Conservation (phyloP, 176 grass and related monocot genomes). For the Aechmea fasciata region DNA sequence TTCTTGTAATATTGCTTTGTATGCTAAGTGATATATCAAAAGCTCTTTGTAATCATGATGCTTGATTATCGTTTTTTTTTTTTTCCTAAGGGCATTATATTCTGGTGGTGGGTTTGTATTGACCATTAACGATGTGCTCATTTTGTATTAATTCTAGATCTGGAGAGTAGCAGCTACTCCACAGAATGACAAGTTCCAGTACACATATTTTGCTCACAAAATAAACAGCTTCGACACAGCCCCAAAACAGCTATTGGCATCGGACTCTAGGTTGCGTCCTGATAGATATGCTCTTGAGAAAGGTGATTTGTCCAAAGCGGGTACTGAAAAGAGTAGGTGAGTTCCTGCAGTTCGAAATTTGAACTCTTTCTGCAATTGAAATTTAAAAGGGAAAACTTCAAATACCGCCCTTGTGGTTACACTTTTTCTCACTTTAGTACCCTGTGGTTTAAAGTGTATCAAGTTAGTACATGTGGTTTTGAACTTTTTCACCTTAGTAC, state of each 20-base stretch:
- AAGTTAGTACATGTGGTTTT: too few species aligned
- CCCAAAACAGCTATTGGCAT: slow-evolving; percentile 69
- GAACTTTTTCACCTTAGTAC: too few species aligned
- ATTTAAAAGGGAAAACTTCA: too few species aligned
- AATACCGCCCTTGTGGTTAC: too few species aligned
- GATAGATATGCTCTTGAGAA: slow-evolving; percentile 88
- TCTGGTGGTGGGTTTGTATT: neutral
- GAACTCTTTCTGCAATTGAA: neutral
- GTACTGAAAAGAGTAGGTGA: slow-evolving; percentile 78
- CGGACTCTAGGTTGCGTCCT: slow-evolving; percentile 80
- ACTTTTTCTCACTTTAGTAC: too few species aligned
- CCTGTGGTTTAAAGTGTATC: too few species aligned
- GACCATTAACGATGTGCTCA: neutral
- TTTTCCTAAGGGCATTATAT: neutral
- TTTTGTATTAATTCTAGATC: slow-evolving; percentile 32
- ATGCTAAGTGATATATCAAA: too few species aligned
- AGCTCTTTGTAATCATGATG: too few species aligned
- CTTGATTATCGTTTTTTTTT: too few species aligned
- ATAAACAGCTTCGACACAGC: slow-evolving; percentile 89
- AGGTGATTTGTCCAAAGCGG: slow-evolving; percentile 84
- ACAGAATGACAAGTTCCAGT: slow-evolving; percentile 75
- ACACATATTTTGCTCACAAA: slow-evolving; percentile 84
- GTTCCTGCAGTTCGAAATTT: neutral
- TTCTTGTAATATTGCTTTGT: too few species aligned
- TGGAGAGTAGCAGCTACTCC: slow-evolving; percentile 68